Evolutionary conservation across 2,329 filamentous ascomycete genomes (phyloP).

Genomic region (Sporothrix phasma): DNA sequence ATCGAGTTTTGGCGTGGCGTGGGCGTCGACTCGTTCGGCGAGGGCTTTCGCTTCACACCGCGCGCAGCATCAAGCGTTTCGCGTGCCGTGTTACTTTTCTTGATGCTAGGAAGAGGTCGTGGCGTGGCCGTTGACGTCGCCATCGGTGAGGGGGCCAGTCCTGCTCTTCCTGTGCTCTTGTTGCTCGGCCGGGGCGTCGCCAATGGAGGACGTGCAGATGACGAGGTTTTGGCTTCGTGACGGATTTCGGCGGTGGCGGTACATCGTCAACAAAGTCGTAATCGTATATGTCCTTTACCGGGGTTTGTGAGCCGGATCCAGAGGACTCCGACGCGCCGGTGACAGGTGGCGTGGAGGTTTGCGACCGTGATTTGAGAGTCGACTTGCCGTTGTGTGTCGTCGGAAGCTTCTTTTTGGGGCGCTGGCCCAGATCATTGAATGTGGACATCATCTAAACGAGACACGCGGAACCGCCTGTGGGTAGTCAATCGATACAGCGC

Average conservation of each 20-base stretch:
- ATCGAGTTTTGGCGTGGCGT: background rate
- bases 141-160: background rate
- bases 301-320: background rate
- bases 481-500: background rate
- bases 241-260: constrained; percentile 6
- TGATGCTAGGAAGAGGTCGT: background rate
- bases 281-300: constrained; percentile 18
- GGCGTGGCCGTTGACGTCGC: background rate
- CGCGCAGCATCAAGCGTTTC: constrained; percentile 4
- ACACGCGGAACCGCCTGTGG: background rate
- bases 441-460: constrained; percentile 21
- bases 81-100: constrained; percentile 1
- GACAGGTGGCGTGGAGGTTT: constrained; percentile 7
- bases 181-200: background rate
- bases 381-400: constrained; percentile 25
- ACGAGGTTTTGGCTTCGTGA: background rate
- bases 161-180: background rate
- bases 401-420: constrained; percentile 23
- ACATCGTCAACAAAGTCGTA: constrained; percentile 19
- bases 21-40: background rate
- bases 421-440: constrained; percentile 18
- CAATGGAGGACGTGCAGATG: background rate
- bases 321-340: constrained; percentile 5
- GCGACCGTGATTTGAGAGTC: constrained; percentile 19
- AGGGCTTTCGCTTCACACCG: constrained; percentile 17